phyloP scores from a whole-genome alignment of 1,284 basidiomycete genomes.

The Austroboletus novae-zelandiae region DNA sequence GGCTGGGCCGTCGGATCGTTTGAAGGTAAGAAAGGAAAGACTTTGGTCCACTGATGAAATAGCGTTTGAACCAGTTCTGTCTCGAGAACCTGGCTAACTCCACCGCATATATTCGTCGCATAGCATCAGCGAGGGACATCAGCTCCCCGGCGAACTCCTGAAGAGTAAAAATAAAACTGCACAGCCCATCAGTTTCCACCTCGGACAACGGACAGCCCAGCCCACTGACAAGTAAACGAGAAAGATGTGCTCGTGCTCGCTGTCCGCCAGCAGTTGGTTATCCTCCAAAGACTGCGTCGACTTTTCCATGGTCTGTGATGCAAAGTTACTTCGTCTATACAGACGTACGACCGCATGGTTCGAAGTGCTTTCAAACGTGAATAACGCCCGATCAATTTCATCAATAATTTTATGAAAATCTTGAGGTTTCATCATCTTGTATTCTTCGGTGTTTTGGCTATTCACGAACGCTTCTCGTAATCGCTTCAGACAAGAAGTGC shows the following conservation, averaged over 20 bases:
- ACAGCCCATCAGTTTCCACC: conserved; percentile 5
- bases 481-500: conserved; percentile 54
- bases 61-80: conserved; percentile 41
- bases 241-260: conserved; percentile 69
- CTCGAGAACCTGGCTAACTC: conserved; percentile 49
- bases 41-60: conserved; percentile 29
- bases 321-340: conserved; percentile 59
- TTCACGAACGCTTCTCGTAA: conserved; percentile 64
- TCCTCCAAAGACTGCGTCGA: conserved; percentile 36
- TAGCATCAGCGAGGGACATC: conserved; percentile 76
- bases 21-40: conserved; percentile 21
- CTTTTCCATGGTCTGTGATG: conserved; percentile 30
- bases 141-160: conserved; percentile 89
- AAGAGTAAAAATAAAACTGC: conserved; percentile 88
- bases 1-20: conserved; percentile 14
- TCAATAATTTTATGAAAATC: conserved; percentile 66
- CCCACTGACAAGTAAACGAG: conserved; percentile 82
- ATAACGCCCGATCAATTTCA: conserved; percentile 66
- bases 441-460: conserved; percentile 26
- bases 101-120: conserved; percentile 67
- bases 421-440: conserved; percentile 41
- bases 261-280: conserved; percentile 41
- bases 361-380: conserved; percentile 76
- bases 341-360: conserved; percentile 79
- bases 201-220: background rate